phyloP scores from a whole-genome alignment of 371 early-diverging fungal genomes.

The Mucor saturninus region DNA sequence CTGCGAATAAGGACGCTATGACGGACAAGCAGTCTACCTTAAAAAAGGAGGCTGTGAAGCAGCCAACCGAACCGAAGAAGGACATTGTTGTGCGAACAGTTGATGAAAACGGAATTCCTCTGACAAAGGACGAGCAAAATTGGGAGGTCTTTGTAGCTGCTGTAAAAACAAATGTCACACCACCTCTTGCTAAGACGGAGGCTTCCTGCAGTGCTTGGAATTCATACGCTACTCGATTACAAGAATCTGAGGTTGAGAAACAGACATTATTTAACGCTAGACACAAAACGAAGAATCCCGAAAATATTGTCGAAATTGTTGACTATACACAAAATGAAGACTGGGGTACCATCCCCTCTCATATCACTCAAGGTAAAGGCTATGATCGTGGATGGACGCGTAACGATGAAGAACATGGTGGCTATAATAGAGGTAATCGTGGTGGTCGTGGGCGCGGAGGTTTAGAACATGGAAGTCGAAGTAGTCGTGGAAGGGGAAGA shows the following conservation, averaged over 20 bases:
- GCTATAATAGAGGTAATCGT: not conserved
- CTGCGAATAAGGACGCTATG: slow-evolving; percentile 9
- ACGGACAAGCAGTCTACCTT: not conserved
- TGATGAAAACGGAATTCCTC: not conserved
- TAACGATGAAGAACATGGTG: slow-evolving; percentile 11
- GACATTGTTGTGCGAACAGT: not conserved
- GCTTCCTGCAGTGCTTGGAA: slow-evolving; percentile 22
- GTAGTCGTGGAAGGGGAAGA: not conserved
- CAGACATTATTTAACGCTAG: not conserved
- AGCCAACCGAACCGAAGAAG: not conserved
- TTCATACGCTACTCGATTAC: slow-evolving; percentile 24
- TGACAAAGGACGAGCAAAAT: slow-evolving; percentile 27
- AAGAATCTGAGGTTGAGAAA: not conserved
- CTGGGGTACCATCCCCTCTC: slow-evolving; percentile 9
- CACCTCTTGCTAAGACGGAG: not conserved
- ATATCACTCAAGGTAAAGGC: slow-evolving; percentile 1
- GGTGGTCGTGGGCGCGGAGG: not conserved
- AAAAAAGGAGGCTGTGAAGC: not conserved
- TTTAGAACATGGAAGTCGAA: not conserved
- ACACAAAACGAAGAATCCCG: not conserved
- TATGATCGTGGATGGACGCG: slow-evolving; percentile 18
- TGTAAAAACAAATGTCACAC: slow-evolving; percentile 1
- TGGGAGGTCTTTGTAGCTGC: slow-evolving; percentile 27
- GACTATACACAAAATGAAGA: slow-evolving; percentile 11
- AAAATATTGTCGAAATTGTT: slow-evolving; percentile 3